Base-by-base conservation (phyloP, 2,329 filamentous ascomycete genomes). In the Trichoderma sp. region DNA sequence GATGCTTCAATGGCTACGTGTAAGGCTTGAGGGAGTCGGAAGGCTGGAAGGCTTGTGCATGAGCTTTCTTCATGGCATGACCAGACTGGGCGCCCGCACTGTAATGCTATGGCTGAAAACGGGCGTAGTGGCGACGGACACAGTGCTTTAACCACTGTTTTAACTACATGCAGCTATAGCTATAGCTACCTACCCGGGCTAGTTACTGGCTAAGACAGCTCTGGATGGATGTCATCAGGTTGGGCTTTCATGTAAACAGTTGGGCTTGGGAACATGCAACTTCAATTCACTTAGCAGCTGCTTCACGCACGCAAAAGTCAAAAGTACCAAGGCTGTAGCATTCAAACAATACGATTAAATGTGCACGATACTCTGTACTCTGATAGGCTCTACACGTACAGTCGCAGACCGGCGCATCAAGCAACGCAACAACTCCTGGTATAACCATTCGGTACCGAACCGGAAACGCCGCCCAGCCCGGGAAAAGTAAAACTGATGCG, bases 371-470 rank as follows among this genome's bases (percentile, higher is more conserved):
- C 35, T 56, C 37, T 48, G 50, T 35, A 61, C 42, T 61, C 27
- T 39, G 45, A 53, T 25, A 48, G 52, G 35, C 48, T 64, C 61
- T 56, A 56, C 61, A 35, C 37, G 25, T 25, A 64, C 50, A 45
- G 50, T 37, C 61, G 19, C 50, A 29, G 37, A 64, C 50, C 37
- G 61, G 61, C 61, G 61, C 61, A 64, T 66, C 64, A 58, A 66
- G 53, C 54, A 37, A 57, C 53, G 53, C 54, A 37, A 57, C 53
- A 66, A 66, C 64, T 57, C 64, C 64, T 66, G 64, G 64, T 66
- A 66, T 66, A 58, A 50, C 29, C 53, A 37, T 57, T 56, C 37
- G 52, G 32, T 29, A 53, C 64, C 34, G 22, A 54, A 52, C 50
- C 61, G 37, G 37, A 64, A 56, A 64, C 61, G 61, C 61, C 61